phyloP scores from a whole-genome alignment of 176 grass and related monocot species.

The Dendrocalamus sinicus region DNA sequence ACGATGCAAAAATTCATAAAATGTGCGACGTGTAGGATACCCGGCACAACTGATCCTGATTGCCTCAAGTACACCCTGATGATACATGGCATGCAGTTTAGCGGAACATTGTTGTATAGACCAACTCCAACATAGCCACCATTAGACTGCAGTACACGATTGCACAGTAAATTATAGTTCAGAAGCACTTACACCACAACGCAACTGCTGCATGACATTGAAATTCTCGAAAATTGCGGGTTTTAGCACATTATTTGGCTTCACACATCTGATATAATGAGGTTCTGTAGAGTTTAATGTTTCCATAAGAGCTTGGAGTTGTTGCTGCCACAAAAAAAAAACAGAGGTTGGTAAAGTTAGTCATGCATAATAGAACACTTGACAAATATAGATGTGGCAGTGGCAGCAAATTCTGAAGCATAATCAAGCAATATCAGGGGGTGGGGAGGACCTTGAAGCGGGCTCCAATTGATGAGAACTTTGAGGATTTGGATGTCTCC shows the following conservation, averaged over 20 bases:
- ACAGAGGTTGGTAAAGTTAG: conserved; percentile 22
- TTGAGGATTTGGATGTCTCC: conserved; percentile 92
- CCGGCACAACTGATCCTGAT: conserved; percentile 99
- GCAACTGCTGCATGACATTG: conserved; percentile 99
- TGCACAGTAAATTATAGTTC: conserved; percentile 18
- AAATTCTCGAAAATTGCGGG: conserved; percentile 94
- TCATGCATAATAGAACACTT: conserved; percentile 9
- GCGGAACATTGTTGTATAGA: conserved; percentile 9
- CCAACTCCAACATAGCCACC: conserved; percentile 17
- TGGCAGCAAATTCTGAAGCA: conserved; percentile 26
- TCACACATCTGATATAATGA: conserved; percentile 98
- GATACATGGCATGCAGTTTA: conserved; percentile 32
- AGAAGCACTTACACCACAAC: conserved; percentile 94
- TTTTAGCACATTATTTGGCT: conserved; percentile 98
- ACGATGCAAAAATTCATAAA: conserved; percentile 98
- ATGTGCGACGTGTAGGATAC: conserved; percentile 95
- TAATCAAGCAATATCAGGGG: conserved; percentile 14
- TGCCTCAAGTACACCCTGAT: conserved; percentile 99
- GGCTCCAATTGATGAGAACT: conserved; percentile 94
- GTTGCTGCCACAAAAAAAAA: conserved; percentile 66
- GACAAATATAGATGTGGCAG: conserved; percentile 12
- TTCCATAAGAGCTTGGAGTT: conserved; percentile 97
- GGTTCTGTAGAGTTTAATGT: conserved; percentile 98
- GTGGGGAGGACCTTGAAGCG: conserved; percentile 76
- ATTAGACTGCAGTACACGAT: conserved; percentile 4